Conservation (phyloP, 108 stramenopile genomes). For the Conticribra weissflogii region DNA sequence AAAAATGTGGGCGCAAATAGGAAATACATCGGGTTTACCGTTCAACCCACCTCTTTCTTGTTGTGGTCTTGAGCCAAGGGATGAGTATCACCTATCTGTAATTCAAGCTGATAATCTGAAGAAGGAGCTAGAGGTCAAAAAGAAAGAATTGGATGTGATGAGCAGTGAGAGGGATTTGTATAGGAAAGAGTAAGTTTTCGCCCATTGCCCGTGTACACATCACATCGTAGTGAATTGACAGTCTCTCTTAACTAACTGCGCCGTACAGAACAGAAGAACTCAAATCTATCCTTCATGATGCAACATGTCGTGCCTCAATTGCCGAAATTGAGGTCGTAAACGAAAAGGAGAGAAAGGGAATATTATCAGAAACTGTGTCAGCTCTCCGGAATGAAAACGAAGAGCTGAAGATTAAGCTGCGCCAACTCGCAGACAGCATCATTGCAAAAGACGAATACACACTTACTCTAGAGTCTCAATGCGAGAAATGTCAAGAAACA, state of each 20-base stretch:
- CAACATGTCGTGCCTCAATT: slow-evolving; percentile 1
- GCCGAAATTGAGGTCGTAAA: slow-evolving; percentile 1
- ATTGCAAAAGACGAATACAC: neutral
- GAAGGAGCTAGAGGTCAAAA: neutral
- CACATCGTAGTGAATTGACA: no score
- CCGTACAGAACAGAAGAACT: slow-evolving; percentile 6
- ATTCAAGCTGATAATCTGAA: neutral
- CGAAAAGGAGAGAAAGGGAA: slow-evolving; percentile 19
- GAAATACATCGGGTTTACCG: slow-evolving; percentile 29
- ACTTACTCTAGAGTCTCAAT: neutral
- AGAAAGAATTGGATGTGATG: neutral
- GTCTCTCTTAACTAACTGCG: no score
- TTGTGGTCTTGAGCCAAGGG: neutral
- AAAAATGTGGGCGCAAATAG: slow-evolving; percentile 38
- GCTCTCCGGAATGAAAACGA: slow-evolving; percentile 19
- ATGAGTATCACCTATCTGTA: neutral
- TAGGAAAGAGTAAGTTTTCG: neutral
- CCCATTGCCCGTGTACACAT: no score
- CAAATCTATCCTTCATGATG: neutral
- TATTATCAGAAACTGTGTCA: neutral
- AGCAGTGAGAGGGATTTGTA: neutral
- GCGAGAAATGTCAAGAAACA: neutral
- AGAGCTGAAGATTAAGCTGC: neutral
- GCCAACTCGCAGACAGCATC: neutral
- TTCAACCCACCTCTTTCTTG: neutral